Evolutionary conservation across 805 yeast genomes (phyloP).

Genomic region (Candida michaelii): DNA sequence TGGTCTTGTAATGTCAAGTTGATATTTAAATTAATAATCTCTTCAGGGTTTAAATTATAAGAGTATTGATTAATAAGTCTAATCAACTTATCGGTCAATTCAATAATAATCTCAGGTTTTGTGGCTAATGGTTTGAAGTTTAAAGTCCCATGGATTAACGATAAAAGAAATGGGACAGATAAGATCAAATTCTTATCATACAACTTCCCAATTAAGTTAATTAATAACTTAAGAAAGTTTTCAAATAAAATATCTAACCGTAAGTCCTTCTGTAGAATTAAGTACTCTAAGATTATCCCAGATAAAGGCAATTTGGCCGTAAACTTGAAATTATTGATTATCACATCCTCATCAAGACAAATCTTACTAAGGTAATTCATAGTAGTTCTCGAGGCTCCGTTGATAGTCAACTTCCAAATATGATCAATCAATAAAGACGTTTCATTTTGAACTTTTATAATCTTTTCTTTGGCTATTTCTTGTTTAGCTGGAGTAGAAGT

Average conservation of each 20-base stretch:
- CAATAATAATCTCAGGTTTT: slow-evolving; percentile 27
- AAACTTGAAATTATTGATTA: slow-evolving; percentile 21
- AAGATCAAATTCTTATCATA: slow-evolving; percentile 17
- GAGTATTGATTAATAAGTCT: slow-evolving; percentile 19
- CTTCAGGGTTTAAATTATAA: slow-evolving; percentile 17
- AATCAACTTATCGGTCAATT: slow-evolving; percentile 18
- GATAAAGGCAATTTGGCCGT: slow-evolving; percentile 31
- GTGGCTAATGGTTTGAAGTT: slow-evolving; percentile 66
- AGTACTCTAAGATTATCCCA: slow-evolving; percentile 37
- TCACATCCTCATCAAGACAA: slow-evolving; percentile 24
- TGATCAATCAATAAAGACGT: slow-evolving; percentile 34
- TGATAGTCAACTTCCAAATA: slow-evolving; percentile 35
- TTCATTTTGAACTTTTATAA: slow-evolving; percentile 31
- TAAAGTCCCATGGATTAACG: slow-evolving; percentile 55
- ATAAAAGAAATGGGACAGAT: slow-evolving; percentile 59
- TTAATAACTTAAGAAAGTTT: slow-evolving; percentile 31
- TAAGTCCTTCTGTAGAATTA: slow-evolving; percentile 43
- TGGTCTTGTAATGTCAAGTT: slow-evolving; percentile 13
- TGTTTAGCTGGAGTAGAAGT: background rate
- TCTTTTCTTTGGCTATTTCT: background rate
- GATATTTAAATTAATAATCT: slow-evolving; percentile 18
- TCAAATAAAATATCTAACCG: slow-evolving; percentile 51
- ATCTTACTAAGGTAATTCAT: slow-evolving; percentile 32
- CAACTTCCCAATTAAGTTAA: slow-evolving; percentile 29
- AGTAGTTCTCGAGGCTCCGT: slow-evolving; percentile 34